These are phyloP conservation scores for Karstenula rhodostoma DNA, from an alignment of 2,329 filamentous ascomycete species.

Conservation along the genomic window DNA sequence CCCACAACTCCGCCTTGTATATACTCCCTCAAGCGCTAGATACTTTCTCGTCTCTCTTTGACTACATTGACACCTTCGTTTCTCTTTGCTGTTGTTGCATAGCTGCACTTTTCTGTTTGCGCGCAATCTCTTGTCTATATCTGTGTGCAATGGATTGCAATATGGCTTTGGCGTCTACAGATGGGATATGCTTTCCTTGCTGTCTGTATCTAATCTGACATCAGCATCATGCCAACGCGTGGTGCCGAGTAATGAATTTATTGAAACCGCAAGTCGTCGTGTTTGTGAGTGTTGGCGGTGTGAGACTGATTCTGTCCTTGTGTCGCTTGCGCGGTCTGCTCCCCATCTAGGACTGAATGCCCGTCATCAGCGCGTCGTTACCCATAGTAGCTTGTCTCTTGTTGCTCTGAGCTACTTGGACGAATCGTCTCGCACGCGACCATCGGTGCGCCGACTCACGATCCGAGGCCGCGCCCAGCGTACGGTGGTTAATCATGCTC, in stretches of 20 bases:
- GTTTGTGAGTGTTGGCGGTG: neutral
- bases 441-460: neutral
- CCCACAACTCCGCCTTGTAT: constrained; percentile 13
- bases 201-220: constrained; percentile 16
- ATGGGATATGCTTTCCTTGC: constrained; percentile 15
- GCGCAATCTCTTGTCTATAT: constrained; percentile 12
- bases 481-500: too few relatives aligned
- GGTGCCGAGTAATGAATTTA: constrained; percentile 20
- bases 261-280: neutral
- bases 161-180: constrained; percentile 14
- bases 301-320: neutral
- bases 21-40: constrained; percentile 9
- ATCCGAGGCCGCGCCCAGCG: neutral
- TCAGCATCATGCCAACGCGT: neutral
- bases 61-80: constrained; percentile 5
- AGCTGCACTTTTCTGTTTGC: neutral
- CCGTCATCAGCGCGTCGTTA: too few relatives aligned
- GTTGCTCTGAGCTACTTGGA: too few relatives aligned
- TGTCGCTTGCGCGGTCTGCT: neutral
- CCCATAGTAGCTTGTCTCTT: too few relatives aligned
- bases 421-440: too few relatives aligned
- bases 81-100: constrained; percentile 18
- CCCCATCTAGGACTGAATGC: too few relatives aligned
- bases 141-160: neutral
- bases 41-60: constrained; percentile 20